A percentile compares a stretch with the other conserved stretches of the same genome.
phyloP scores from a whole-genome alignment of 305 asterid genomes.

The Solanum hybrid region DNA sequence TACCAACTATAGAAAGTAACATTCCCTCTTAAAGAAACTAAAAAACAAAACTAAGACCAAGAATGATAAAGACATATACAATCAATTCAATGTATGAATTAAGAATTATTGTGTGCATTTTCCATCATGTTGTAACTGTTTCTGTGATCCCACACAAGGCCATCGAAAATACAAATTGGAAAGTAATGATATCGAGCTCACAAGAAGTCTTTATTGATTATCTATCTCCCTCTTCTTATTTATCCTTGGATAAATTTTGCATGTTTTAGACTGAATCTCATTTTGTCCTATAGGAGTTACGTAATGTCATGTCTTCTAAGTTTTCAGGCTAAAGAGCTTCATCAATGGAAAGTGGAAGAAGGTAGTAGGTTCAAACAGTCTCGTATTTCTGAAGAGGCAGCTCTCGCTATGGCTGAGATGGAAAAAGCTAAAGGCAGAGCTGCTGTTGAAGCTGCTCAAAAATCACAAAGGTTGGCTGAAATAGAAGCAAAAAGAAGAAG shows the following conservation, averaged over 20 bases:
- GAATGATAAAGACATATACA: background rate
- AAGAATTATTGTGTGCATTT: background rate
- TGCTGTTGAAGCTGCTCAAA: conserved; percentile 19
- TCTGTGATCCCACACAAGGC: background rate
- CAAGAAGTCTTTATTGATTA: background rate
- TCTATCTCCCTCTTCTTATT: background rate
- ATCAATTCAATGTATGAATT: background rate
- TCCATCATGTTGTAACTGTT: background rate
- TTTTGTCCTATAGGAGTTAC: background rate
- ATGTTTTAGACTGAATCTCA: background rate
- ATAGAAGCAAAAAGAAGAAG: conserved; percentile 48
- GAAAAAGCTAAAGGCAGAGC: conserved; percentile 22
- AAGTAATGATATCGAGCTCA: background rate
- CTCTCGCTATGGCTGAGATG: conserved; percentile 15
- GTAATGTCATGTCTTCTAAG: background rate
- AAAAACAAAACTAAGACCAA: background rate
- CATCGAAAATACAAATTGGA: background rate
- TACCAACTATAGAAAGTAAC: background rate
- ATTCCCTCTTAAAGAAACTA: background rate
- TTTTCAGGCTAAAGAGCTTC: conserved; percentile 19
- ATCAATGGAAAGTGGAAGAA: conserved; percentile 15
- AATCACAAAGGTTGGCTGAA: conserved; percentile 40
- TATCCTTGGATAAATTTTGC: background rate
- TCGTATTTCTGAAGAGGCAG: conserved; percentile 14
- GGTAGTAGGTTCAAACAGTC: conserved; percentile 14